Conservation (phyloP, 2,329 filamentous ascomycete species). For the Orbilia quercus region DNA sequence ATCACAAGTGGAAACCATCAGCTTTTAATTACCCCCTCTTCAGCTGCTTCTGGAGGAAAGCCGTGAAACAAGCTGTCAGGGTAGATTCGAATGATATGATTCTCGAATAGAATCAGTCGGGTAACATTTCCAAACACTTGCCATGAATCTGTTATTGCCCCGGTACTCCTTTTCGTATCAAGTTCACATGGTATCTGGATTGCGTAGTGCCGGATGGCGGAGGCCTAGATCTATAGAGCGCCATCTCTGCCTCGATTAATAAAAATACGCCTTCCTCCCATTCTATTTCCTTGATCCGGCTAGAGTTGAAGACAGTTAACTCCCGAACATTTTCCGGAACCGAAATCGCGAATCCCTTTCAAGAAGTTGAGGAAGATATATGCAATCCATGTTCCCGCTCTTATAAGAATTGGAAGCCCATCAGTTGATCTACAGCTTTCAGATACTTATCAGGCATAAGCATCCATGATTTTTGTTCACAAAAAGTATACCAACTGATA, state of each 20-base stretch:
- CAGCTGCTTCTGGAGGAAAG: slow-evolving; percentile 29
- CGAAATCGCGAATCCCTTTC: slow-evolving; percentile 32
- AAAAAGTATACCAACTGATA: slow-evolving; percentile 15
- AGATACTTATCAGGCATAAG: slow-evolving; percentile 34
- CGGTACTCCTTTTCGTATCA: not conserved
- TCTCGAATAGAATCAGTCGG: slow-evolving; percentile 33
- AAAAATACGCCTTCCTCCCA: not conserved
- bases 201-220: not conserved
- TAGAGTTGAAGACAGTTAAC: slow-evolving; percentile 12
- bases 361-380: slow-evolving; percentile 24
- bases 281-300: slow-evolving; percentile 22
- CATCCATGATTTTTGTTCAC: not conserved
- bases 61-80: slow-evolving; percentile 22
- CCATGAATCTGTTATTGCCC: slow-evolving; percentile 8
- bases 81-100: slow-evolving; percentile 10
- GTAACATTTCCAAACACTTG: slow-evolving; percentile 26
- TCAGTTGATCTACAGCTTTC: slow-evolving; percentile 18
- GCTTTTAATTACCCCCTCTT: not conserved
- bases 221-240: too few species aligned
- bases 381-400: slow-evolving; percentile 6
- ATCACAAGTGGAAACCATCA: not conserved
- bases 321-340: slow-evolving; percentile 15
- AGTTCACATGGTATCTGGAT: not conserved
- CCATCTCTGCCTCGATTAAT: not conserved
- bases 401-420: slow-evolving; percentile 28